Evolutionary conservation across 2,329 filamentous ascomycete species (phyloP), one percentile per base, ranked within the genome.

Genomic region (Colletotrichum sp.): DNA sequence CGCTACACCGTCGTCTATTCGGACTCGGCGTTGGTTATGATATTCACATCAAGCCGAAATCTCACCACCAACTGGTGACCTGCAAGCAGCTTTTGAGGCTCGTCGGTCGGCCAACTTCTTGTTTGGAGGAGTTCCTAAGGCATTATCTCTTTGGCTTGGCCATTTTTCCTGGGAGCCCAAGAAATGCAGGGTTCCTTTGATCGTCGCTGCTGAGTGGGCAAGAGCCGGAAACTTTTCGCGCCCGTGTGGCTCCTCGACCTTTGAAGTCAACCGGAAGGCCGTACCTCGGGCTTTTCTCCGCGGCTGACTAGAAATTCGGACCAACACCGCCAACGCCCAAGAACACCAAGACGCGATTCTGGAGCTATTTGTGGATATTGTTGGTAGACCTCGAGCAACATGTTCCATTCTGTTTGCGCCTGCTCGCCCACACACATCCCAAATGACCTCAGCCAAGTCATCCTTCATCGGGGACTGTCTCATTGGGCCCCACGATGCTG

Each of bases 391-490:
- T 44, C 64, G 48, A 68, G 64, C 64, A 22, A 44, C 70, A 65
- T 71, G 22, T 48, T 44, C 70, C 59, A 55, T 74, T 22, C 34
- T 24, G 16, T 36, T 48, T 28, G 60, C 15, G 48, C 48, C 24
- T 30, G 32, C 30, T 26, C 70, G 30, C 8, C 59, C 64, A 15
- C 52, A 15, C 60, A 26, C 7, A 1, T 22, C 12, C 44, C 59
- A 13, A 7, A 76, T 76, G 74, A 76, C 74, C 74, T 76, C 74
- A 76, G 74, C 74, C 74, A 76, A 76, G 74, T 66, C 70, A 39
- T 66, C 74, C 44, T 73, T 48, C 36, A 48, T n/a, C 24, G 30
- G 28, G 48, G 24, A 68, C 28, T 4, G 70, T 66, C 48, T 52
- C 48, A 52, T 36, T n/a, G 8, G 5, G 59, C 28, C 65, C 70